Percentiles rank a stretch among this genome's conserved stretches.
Conservation (phyloP, 2,329 filamentous ascomycete species). For the Phaeoacremonium minimum region DNA sequence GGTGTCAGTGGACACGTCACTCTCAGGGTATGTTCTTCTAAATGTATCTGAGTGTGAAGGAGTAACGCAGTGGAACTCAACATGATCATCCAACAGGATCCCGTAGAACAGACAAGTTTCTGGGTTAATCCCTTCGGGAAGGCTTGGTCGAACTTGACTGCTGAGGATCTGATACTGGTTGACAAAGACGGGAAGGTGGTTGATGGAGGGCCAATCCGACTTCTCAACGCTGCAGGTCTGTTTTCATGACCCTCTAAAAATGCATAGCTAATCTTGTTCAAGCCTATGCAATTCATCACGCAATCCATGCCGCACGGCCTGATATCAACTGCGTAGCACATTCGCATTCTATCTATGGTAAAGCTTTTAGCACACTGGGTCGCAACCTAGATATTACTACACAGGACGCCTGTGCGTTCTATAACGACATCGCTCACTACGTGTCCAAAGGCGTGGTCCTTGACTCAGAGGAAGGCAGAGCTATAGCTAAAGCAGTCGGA, state of each 20-base stretch:
- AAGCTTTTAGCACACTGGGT: conserved; percentile 58
- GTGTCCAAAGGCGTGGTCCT: conserved; percentile 42
- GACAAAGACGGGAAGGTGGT: conserved; percentile 57
- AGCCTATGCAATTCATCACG: conserved; percentile 25
- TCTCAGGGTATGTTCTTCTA: conserved; percentile 29
- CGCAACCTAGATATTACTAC: conserved; percentile 61
- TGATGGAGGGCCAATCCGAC: conserved; percentile 47
- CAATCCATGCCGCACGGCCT: conserved; percentile 49
- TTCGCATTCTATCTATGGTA: conserved; percentile 48
- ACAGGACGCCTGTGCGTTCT: conserved; percentile 58
- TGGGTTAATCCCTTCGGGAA: conserved; percentile 68
- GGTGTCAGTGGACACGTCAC: conserved; percentile 65
- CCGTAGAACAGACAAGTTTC: conserved; percentile 56
- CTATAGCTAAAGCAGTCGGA: conserved; percentile 43
- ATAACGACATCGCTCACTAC: conserved; percentile 41
- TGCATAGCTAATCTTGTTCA: background rate
- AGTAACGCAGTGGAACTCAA: background rate
- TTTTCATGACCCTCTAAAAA: conserved; percentile 43
- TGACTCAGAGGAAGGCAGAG: conserved; percentile 43
- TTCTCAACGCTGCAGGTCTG: conserved; percentile 20
- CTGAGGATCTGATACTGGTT: conserved; percentile 57
- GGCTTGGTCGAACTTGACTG: conserved; percentile 35
- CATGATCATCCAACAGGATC: conserved; percentile 27
- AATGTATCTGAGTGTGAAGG: background rate
- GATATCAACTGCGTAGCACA: conserved; percentile 52